These are phyloP conservation scores for Diaporthe helianthi DNA, from an alignment of 2,329 filamentous ascomycete species.

Conservation along the genomic window DNA sequence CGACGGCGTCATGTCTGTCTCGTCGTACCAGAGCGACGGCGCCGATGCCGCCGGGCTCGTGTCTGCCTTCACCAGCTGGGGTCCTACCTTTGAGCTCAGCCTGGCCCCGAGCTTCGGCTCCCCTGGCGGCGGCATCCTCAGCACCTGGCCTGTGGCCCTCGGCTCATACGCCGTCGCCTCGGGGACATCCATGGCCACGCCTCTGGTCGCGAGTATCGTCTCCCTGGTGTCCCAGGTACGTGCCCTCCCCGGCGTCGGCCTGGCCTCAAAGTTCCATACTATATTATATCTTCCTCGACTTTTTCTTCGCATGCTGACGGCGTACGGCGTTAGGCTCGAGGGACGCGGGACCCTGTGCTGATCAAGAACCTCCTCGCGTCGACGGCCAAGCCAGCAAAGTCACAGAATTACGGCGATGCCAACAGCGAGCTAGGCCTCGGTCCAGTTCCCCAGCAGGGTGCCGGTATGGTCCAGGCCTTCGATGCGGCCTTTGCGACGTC, in stretches of 20 bases:
- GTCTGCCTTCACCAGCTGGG: conserved; percentile 62
- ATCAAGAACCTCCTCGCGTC: conserved; percentile 22
- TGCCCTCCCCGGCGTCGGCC: neutral
- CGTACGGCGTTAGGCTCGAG: conserved; percentile 17
- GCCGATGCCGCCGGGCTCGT: conserved; percentile 49
- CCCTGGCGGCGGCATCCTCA: conserved; percentile 64
- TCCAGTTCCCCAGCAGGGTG: conserved; percentile 52
- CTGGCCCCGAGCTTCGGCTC: conserved; percentile 62
- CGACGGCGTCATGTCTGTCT: conserved; percentile 38
- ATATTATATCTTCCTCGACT: neutral
- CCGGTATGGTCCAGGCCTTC: conserved; percentile 51
- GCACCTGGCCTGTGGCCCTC: conserved; percentile 58
- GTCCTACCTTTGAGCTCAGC: conserved; percentile 64
- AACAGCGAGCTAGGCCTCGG: conserved; percentile 33
- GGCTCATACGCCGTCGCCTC: conserved; percentile 60
- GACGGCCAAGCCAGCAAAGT: conserved; percentile 39
- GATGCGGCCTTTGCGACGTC: conserved; percentile 49
- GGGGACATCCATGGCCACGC: conserved; percentile 68
- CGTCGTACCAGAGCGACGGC: conserved; percentile 38
- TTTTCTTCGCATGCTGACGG: neutral
- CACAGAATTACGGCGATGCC: conserved; percentile 43
- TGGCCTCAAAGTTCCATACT: no score
- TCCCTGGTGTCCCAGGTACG: conserved; percentile 27
- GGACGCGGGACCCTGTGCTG: neutral
- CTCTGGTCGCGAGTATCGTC: conserved; percentile 46